Evolutionary conservation across 2,329 filamentous ascomycete species (phyloP).

Genomic region (Fusarium equiseti): DNA sequence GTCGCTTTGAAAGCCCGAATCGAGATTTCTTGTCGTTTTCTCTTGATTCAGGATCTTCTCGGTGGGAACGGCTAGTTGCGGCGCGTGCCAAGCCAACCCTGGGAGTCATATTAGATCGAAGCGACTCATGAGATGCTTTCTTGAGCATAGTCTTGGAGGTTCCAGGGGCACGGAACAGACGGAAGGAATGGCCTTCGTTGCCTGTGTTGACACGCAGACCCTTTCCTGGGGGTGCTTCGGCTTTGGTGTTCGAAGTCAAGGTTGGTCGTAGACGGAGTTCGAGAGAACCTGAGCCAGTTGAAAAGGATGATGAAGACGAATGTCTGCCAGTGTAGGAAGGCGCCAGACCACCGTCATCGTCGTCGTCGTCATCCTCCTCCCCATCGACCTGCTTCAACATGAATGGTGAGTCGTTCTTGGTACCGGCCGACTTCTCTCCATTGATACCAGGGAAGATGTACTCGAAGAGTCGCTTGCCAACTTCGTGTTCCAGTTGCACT

Average conservation of each 20-base stretch:
- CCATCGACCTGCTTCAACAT: conserved; percentile 58
- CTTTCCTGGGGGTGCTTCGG: conserved; percentile 57
- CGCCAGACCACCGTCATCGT: conserved; percentile 54
- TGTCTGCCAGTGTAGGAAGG: conserved; percentile 58
- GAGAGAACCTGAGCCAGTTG: conserved; percentile 77
- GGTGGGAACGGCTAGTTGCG: conserved; percentile 60
- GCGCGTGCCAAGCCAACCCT: conserved; percentile 60
- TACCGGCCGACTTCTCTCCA: conserved; percentile 59
- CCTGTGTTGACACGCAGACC: conserved; percentile 62
- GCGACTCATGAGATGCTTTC: conserved; percentile 69
- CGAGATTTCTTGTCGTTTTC: conserved; percentile 64
- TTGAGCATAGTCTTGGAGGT: conserved; percentile 61
- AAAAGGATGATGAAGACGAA: conserved; percentile 59
- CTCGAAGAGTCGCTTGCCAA: conserved; percentile 93
- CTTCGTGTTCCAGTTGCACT: conserved; percentile 91
- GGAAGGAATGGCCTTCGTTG: conserved; percentile 63
- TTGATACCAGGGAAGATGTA: conserved; percentile 95
- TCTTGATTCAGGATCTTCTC: conserved; percentile 54
- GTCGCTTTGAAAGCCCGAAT: conserved; percentile 66
- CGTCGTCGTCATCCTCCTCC: conserved; percentile 64
- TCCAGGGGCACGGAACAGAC: conserved; percentile 62
- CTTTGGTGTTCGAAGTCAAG: conserved; percentile 68
- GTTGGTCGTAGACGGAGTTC: conserved; percentile 88
- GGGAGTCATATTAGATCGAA: conserved; percentile 58
- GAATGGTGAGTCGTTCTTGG: conserved; percentile 72